Conservation (phyloP, 495 filamentous ascomycete genomes). For the Penicillium cataractarum region DNA sequence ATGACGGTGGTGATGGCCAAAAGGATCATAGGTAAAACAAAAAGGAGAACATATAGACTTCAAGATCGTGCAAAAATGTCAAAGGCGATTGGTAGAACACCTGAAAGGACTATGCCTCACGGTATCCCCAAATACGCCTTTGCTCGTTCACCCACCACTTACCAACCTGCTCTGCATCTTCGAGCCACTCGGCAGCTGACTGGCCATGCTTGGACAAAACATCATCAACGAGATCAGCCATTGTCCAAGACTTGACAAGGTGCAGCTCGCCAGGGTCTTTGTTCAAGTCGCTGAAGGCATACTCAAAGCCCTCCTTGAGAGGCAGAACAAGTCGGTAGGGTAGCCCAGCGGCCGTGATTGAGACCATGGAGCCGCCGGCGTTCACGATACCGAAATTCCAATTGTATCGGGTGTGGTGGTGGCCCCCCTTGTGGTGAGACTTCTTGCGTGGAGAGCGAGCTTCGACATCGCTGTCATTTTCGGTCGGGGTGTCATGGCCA, state of each 20-base stretch:
- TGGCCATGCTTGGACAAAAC: conserved; percentile 36
- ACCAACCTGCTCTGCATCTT: conserved; percentile 42
- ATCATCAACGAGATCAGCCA: conserved; percentile 24
- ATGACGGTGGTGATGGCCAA: not conserved
- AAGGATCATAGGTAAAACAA: not conserved
- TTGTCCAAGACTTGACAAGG: conserved; percentile 33
- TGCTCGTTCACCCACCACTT: conserved; percentile 46
- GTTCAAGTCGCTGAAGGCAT: conserved; percentile 41
- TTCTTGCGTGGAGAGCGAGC: conserved; percentile 12
- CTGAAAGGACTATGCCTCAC: conserved; percentile 17
- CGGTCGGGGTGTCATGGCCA: not conserved
- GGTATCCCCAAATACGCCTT: conserved; percentile 47
- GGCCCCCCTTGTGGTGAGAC: conserved; percentile 4
- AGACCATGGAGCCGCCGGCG: conserved; percentile 45
- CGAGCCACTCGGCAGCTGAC: conserved; percentile 41
- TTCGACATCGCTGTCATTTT: conserved; percentile 4
- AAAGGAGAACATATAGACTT: not conserved
- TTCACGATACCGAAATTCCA: conserved; percentile 53
- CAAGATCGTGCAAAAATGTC: conserved; percentile 3
- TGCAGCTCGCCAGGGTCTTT: conserved; percentile 42
- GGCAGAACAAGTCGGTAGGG: conserved; percentile 48
- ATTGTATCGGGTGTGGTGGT: conserved; percentile 11
- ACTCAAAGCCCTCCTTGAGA: conserved; percentile 42
- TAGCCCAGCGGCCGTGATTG: conserved; percentile 36
- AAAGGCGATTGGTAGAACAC: not conserved